Evolutionary conservation across 2,329 filamentous ascomycete genomes (phyloP), one percentile per base, ranked within the genome.

Genomic region (Hysterium pulicare): DNA sequence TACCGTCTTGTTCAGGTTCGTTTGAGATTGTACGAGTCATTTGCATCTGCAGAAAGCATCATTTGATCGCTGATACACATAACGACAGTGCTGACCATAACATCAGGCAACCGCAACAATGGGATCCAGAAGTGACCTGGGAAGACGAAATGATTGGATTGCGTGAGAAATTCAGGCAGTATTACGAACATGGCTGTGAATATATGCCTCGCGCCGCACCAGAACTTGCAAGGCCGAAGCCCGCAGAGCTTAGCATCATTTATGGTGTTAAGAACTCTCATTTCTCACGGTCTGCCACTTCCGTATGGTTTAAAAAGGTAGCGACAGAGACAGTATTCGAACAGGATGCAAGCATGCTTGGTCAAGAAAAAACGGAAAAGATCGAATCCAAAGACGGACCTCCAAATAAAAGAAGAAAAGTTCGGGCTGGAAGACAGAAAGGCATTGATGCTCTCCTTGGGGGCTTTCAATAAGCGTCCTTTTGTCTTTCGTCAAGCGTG

Each of bases 401-500:
- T 17, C 10, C 20, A 11, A 10, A 19, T 9, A 39, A 30, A n/a
- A 39, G 17, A 21, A 17, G 24, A 16, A 39, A 20, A 9, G 11
- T 30, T 19, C 24, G 36, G 3, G 4, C 11, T 5, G 36, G 21
- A 15, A 39, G 31, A 21, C 23, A 31, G 20, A 30, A 15, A n/a
- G 37, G 17, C n/a, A 16, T 39, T 39, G 37, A 23, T 20, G 26
- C 20, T 2, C 7, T 39, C 16, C 17, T 39, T 11, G 37, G 37
- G 31, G 13, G 15, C 26, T 39, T 39, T 23, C 17, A 15, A 30
- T n/a, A 23, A 15, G n/a, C n/a, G n/a, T n/a, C n/a, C n/a, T n/a
- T n/a, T n/a, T n/a, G n/a, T n/a, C n/a, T n/a, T n/a, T n/a, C n/a
- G n/a, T n/a, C n/a, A n/a, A n/a, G n/a, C n/a, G n/a, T n/a, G n/a